These are phyloP conservation scores for Umbellularia californica DNA, from an alignment of 164 flowering plant species.

Conservation along the genomic window DNA sequence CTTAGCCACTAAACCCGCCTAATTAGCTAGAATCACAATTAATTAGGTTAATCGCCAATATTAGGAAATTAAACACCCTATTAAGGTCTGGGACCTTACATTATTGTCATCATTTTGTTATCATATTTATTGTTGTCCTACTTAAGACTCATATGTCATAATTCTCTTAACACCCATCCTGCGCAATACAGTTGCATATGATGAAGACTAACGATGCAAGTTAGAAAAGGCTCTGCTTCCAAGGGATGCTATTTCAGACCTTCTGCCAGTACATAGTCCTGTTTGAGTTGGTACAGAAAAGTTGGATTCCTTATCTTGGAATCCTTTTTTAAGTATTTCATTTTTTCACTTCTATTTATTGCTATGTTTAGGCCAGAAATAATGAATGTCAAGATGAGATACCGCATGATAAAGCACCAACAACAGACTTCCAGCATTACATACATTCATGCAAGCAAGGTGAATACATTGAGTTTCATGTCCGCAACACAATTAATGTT, in stretches of 20 bases:
- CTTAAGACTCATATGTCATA: too few species aligned
- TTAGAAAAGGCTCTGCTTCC: constrained; percentile 44
- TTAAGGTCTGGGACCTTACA: too few species aligned
- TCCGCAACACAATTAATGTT: too few species aligned
- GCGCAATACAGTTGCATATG: constrained; percentile 47
- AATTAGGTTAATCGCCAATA: too few species aligned
- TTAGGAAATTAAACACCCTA: too few species aligned
- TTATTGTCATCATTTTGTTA: too few species aligned
- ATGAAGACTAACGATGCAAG: constrained; percentile 22
- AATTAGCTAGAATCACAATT: too few species aligned
- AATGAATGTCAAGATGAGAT: constrained; percentile 56
- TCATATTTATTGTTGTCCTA: too few species aligned
- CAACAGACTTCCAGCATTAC: not conserved
- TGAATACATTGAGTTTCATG: constrained; percentile 16
- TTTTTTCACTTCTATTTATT: not conserved
- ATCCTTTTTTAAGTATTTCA: not conserved
- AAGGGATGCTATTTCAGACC: constrained; percentile 74
- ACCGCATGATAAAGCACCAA: not conserved
- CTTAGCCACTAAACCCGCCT: too few species aligned
- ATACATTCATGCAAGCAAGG: constrained; percentile 47
- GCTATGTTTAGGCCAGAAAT: constrained; percentile 46
- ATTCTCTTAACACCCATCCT: constrained; percentile 11
- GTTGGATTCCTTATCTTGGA: not conserved
- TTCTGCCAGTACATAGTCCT: constrained; percentile 47
- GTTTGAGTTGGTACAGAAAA: not conserved